Evolutionary conservation across 768 basidiomycete species (phyloP), one percentile per base, ranked within the genome.

Genomic region (Amanita fuliginea): DNA sequence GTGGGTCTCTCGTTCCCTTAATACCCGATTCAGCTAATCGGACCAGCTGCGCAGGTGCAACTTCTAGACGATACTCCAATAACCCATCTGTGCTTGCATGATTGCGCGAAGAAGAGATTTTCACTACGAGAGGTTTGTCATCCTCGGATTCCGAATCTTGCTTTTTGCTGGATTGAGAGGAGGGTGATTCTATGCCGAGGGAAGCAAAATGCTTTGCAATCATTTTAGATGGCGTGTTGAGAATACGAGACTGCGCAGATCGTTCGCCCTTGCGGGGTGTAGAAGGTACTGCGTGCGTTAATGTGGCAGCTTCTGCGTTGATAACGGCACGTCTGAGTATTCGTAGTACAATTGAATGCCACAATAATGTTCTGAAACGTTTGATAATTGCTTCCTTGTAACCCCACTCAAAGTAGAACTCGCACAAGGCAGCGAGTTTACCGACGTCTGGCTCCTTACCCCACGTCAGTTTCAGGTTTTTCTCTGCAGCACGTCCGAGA

Each of bases 391-490:
- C 71, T 42, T 89, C 84, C 56, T 74, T 81, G 44, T 88, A 81
- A 0, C 92, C 92, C 92, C 92, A 96, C 60, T 94, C 92, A 54
- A 95, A 95, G 61, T 82, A 86, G 42, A 81, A 72, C 63, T 96
- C 93, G 67, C 91, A 94, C 3, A 82, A 71, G 8, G 68, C 76
- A 0, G 93, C 91, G 13, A 94, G 75, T 47, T 76, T 78, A 13
- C 74, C 75, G 1, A 89, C 66, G 55, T 84, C 78, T 0, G 85
- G 83, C 52, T 90, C 86, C 49, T 67, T 72, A 1, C 69, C 60
- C 68, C 74, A 75, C 0, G 67, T 73, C 22, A 72, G 60, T 51
- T 57, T 62, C 49, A 50, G 3, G 45, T 66, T 55, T 32, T 69
- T 65, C 32, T 66, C 62, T 18, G 59, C 60, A 2, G 66, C 59